Conservation (phyloP, 2,329 filamentous ascomycete genomes). For the Trichophyton simii region DNA sequence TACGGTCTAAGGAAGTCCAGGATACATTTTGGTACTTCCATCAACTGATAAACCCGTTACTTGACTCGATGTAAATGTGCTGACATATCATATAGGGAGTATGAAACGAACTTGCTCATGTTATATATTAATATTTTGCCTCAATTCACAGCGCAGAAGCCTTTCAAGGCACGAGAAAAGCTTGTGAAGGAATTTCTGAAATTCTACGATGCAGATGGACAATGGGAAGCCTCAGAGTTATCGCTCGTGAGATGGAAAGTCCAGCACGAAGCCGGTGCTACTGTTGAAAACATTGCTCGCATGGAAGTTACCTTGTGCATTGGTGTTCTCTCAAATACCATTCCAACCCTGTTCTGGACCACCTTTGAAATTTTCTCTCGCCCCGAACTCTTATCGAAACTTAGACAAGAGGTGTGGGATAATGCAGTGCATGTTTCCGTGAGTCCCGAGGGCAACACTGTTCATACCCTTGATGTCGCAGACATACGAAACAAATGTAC, state of each 20-base stretch:
- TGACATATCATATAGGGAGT: not conserved
- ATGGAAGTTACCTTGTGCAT: slow-evolving; percentile 21
- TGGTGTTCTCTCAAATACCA: slow-evolving; percentile 32
- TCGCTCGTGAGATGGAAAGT: not conserved
- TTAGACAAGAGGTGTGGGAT: not conserved
- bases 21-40: not conserved
- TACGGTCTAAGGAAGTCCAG: slow-evolving; percentile 8
- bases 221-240: not conserved
- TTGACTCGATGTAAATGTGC: not conserved
- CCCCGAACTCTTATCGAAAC: slow-evolving; percentile 11
- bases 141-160: not conserved
- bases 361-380: slow-evolving; percentile 34
- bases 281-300: slow-evolving; percentile 15
- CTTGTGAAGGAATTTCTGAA: not conserved
- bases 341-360: slow-evolving; percentile 36
- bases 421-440: not conserved
- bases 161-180: not conserved
- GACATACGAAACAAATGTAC: not conserved
- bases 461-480: not conserved
- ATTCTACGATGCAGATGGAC: not conserved
- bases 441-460: not conserved
- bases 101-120: not conserved
- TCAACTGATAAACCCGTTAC: no score
- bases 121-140: not conserved
- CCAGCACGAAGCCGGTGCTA: not conserved